Percentiles rank a stretch among this genome's conserved stretches.
Conservation (phyloP, 2,329 filamentous ascomycete genomes). For the Fusarium albidum region DNA sequence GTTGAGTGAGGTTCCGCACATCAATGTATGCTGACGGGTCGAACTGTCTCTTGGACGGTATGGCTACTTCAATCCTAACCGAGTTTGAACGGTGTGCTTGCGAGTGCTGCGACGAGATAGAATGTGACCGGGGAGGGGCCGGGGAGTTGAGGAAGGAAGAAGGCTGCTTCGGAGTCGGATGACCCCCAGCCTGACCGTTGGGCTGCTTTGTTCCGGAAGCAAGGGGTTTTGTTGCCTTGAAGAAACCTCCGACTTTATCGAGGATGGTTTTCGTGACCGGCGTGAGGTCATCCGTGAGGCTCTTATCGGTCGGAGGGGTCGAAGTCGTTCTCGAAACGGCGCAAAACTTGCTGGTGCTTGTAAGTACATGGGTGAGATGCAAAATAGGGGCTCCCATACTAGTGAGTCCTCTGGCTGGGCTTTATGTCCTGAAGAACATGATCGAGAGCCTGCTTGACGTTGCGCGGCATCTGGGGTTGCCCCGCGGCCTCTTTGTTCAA, state of each 20-base stretch:
- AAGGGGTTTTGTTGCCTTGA: slow-evolving; percentile 49
- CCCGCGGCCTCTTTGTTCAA: slow-evolving; percentile 75
- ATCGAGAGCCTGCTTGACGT: slow-evolving; percentile 74
- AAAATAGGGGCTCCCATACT: slow-evolving; percentile 54
- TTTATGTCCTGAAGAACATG: slow-evolving; percentile 79
- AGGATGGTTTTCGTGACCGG: slow-evolving; percentile 56
- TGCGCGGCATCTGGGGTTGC: slow-evolving; percentile 66
- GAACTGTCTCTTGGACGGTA: slow-evolving; percentile 54
- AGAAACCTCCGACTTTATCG: slow-evolving; percentile 51
- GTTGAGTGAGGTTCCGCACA: slow-evolving; percentile 35
- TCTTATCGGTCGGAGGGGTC: slow-evolving; percentile 34
- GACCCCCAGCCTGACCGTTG: slow-evolving; percentile 46
- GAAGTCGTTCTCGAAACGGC: slow-evolving; percentile 37
- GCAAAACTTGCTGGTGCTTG: slow-evolving; percentile 60
- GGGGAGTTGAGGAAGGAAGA: slow-evolving; percentile 34
- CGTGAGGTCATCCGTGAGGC: slow-evolving; percentile 54
- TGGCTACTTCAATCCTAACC: slow-evolving; percentile 56
- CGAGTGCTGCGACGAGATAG: slow-evolving; percentile 30
- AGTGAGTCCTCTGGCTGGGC: slow-evolving; percentile 74
- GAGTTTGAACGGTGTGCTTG: slow-evolving; percentile 47
- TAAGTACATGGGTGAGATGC: slow-evolving; percentile 35
- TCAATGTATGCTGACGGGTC: slow-evolving; percentile 50
- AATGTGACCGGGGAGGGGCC: slow-evolving; percentile 20
- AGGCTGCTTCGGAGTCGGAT: slow-evolving; percentile 30
- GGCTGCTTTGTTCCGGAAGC: slow-evolving; percentile 42